Conservation (phyloP, 768 basidiomycete species). For the Mycena crocata region DNA sequence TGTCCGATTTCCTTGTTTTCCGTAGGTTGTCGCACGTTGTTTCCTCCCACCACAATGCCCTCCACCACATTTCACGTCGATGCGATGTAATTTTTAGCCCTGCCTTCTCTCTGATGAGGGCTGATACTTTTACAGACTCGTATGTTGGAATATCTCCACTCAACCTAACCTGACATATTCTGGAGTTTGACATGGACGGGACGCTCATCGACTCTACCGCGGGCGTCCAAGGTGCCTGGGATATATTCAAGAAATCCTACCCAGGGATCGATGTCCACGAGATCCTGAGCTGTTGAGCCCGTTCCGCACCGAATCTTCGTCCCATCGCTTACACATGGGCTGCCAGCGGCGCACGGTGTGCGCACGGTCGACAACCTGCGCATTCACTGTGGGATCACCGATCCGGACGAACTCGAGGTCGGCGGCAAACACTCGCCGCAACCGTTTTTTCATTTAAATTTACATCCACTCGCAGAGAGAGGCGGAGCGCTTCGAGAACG, state of each 20-base stretch:
- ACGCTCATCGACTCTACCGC: constrained; percentile 86
- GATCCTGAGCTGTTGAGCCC: constrained; percentile 70
- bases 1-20: constrained; percentile 8
- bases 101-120: not conserved
- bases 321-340: not conserved
- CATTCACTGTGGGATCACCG: constrained; percentile 75
- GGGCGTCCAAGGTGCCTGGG: constrained; percentile 88
- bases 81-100: constrained; percentile 54
- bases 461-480: constrained; percentile 61
- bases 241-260: constrained; percentile 78
- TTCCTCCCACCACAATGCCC: constrained; percentile 45
- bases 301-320: not conserved
- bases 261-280: constrained; percentile 69
- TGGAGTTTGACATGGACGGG: constrained; percentile 82
- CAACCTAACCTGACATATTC: too few species aligned
- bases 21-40: too few species aligned
- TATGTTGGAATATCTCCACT: too few species aligned
- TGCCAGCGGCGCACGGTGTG: constrained; percentile 80
- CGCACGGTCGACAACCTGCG: constrained; percentile 86
- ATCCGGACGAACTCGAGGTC: constrained; percentile 79
- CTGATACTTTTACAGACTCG: too few species aligned
- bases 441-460: constrained; percentile 16
- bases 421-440: constrained; percentile 23
- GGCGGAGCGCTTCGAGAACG: constrained; percentile 82
- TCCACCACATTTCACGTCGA: constrained; percentile 49